Conservation (phyloP, 192 early-diverging fungal species). For the Backusella westeae region DNA sequence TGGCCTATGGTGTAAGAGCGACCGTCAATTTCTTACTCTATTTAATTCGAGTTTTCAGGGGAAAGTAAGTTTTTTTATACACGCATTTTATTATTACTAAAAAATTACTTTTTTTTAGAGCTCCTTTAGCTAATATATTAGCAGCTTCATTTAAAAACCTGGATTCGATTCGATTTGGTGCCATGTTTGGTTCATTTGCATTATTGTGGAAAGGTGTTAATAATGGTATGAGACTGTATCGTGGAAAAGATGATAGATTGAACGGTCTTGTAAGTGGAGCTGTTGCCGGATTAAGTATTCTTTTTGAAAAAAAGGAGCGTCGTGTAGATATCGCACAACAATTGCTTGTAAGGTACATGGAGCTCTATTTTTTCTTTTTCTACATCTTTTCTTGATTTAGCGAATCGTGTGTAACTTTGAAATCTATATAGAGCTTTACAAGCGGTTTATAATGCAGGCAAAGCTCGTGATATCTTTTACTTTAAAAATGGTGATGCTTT, state of each 20-base stretch:
- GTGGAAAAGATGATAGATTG: slow-evolving; percentile 53
- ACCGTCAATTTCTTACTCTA: slow-evolving; percentile 55
- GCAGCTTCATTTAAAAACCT: slow-evolving; percentile 53
- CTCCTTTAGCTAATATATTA: slow-evolving; percentile 37
- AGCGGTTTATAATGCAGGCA: slow-evolving; percentile 54
- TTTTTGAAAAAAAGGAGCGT: slow-evolving; percentile 56
- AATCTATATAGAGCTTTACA: slow-evolving; percentile 48
- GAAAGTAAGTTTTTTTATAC: slow-evolving; percentile 27
- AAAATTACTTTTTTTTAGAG: slow-evolving; percentile 27
- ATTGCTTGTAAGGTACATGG: slow-evolving; percentile 51
- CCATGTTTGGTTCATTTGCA: slow-evolving; percentile 77
- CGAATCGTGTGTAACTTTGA: neutral
- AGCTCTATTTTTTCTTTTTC: slow-evolving; percentile 5
- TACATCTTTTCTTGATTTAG: neutral
- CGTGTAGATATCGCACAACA: slow-evolving; percentile 56
- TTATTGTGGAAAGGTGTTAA: slow-evolving; percentile 73
- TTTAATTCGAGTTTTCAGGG: slow-evolving; percentile 41
- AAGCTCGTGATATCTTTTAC: slow-evolving; percentile 49
- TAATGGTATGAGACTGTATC: slow-evolving; percentile 52
- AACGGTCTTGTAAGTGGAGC: slow-evolving; percentile 55
- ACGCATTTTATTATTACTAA: neutral
- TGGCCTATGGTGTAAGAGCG: slow-evolving; percentile 53
- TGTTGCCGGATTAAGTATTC: slow-evolving; percentile 49
- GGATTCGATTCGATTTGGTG: slow-evolving; percentile 65
- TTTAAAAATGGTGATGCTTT: slow-evolving; percentile 56